These are phyloP conservation scores for Penicillium desertorum DNA, from an alignment of 495 filamentous ascomycete genomes.

Conservation along the genomic window DNA sequence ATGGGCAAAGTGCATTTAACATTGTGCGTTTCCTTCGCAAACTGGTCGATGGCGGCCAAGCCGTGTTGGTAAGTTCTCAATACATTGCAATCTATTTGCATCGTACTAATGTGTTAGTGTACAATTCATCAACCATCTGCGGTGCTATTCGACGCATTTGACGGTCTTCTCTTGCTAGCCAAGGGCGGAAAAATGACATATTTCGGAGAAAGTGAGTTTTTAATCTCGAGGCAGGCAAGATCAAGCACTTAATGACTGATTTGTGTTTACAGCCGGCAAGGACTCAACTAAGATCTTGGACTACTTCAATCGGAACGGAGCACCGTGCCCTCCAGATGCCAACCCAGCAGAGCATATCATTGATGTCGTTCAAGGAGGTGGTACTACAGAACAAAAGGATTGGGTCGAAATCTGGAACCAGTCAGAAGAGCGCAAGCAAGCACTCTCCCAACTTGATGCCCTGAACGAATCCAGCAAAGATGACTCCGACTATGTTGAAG, in stretches of 20 bases:
- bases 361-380: conserved; percentile 44
- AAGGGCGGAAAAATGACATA: conserved; percentile 56
- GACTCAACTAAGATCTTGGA: conserved; percentile 56
- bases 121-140: conserved; percentile 95
- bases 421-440: conserved; percentile 60
- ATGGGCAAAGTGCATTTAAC: conserved; percentile 61
- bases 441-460: conserved; percentile 58
- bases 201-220: conserved; percentile 54
- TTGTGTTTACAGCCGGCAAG: conserved; percentile 55
- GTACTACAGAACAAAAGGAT: conserved; percentile 33
- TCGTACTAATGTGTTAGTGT: conserved; percentile 44
- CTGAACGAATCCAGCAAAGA: conserved; percentile 51
- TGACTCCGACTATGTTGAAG: conserved; percentile 42
- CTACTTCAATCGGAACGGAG: conserved; percentile 55
- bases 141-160: conserved; percentile 51
- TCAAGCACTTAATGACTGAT: conserved; percentile 8
- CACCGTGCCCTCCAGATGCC: conserved; percentile 45
- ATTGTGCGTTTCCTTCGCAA: conserved; percentile 80
- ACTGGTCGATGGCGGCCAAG: conserved; percentile 78
- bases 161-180: conserved; percentile 50
- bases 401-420: conserved; percentile 52
- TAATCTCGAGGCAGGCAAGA: not conserved
- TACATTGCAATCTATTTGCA: not conserved
- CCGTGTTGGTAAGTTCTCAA: conserved; percentile 57
- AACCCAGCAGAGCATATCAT: conserved; percentile 63